Evolutionary conservation across 768 basidiomycete genomes (phyloP).

Genomic region (Boletus rubroflammeus): DNA sequence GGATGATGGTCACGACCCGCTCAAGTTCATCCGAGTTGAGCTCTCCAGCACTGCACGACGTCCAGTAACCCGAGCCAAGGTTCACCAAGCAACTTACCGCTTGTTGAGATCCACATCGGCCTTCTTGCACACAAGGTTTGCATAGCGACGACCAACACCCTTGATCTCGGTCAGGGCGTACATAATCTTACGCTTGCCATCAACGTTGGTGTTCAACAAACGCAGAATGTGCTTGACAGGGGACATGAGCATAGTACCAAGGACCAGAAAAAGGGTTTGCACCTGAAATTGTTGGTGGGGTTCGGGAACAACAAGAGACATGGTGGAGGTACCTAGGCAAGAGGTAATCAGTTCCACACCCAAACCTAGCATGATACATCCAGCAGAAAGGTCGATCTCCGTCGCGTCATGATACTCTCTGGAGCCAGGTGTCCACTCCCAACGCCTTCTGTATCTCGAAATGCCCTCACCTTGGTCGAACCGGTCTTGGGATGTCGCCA

Average conservation of each 20-base stretch:
- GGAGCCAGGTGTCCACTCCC: neutral
- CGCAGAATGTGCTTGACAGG: slow-evolving; percentile 88
- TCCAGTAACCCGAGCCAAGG: slow-evolving; percentile 2
- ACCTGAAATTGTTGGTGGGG: slow-evolving; percentile 95
- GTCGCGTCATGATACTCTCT: neutral
- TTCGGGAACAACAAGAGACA: slow-evolving; percentile 98
- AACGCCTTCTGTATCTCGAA: neutral
- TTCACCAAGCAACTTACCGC: slow-evolving; percentile 59
- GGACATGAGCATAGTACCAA: slow-evolving; percentile 1
- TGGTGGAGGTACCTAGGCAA: slow-evolving; percentile 34
- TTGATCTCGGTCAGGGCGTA: slow-evolving; percentile 99
- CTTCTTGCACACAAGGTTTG: slow-evolving; percentile 99
- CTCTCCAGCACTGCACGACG: slow-evolving; percentile 78
- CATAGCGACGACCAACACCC: slow-evolving; percentile 98
- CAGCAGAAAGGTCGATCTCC: slow-evolving; percentile 7
- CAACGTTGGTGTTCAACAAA: slow-evolving; percentile 99
- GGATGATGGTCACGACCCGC: slow-evolving; percentile 98
- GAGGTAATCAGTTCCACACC: slow-evolving; percentile 16
- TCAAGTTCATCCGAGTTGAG: slow-evolving; percentile 99
- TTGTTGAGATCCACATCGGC: slow-evolving; percentile 98
- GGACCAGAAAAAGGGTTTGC: slow-evolving; percentile 13
- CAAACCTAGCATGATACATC: slow-evolving; percentile 17
- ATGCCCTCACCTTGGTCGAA: slow-evolving; percentile 27
- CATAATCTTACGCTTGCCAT: slow-evolving; percentile 99
- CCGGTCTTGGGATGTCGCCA: slow-evolving; percentile 16